These are phyloP conservation scores for Murraya koenigii DNA, from an alignment of 345 rosid genomes.

Conservation along the genomic window DNA sequence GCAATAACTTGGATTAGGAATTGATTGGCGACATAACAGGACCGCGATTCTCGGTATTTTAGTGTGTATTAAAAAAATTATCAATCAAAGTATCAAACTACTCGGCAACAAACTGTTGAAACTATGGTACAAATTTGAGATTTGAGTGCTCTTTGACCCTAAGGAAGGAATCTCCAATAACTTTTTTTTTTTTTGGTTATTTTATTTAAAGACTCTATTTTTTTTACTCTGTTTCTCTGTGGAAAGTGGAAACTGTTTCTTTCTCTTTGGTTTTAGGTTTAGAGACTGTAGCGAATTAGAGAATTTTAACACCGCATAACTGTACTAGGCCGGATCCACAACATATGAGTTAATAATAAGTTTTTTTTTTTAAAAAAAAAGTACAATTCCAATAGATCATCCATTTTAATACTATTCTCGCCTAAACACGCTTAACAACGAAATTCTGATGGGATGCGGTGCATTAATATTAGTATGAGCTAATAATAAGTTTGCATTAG, in stretches of 20 bases:
- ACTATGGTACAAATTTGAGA: not conserved
- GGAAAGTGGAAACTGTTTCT: not conserved
- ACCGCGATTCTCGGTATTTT: constrained; percentile 31
- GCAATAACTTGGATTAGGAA: constrained; percentile 14
- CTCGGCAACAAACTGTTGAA: not conserved
- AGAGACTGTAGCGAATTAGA: not conserved
- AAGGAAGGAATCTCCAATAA: not conserved
- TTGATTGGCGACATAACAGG: constrained; percentile 18
- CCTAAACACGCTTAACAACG: too few relatives aligned
- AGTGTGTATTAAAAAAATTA: not conserved
- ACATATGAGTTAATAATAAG: too few relatives aligned
- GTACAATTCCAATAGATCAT: too few relatives aligned
- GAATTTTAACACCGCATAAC: not conserved
- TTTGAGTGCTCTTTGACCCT: constrained; percentile 3
- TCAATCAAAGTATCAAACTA: not conserved
- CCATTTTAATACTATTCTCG: too few relatives aligned
- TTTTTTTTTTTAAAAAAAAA: too few relatives aligned
- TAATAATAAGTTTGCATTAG: too few relatives aligned
- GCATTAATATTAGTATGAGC: too few relatives aligned
- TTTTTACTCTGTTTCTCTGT: not conserved
- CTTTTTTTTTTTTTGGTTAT: too few relatives aligned
- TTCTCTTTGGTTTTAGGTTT: not conserved
- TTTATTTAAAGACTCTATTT: not conserved
- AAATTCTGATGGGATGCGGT: too few relatives aligned
- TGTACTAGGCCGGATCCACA: too few relatives aligned